phyloP scores from a whole-genome alignment of 2,329 filamentous ascomycete species.

The Claviceps monticola region DNA sequence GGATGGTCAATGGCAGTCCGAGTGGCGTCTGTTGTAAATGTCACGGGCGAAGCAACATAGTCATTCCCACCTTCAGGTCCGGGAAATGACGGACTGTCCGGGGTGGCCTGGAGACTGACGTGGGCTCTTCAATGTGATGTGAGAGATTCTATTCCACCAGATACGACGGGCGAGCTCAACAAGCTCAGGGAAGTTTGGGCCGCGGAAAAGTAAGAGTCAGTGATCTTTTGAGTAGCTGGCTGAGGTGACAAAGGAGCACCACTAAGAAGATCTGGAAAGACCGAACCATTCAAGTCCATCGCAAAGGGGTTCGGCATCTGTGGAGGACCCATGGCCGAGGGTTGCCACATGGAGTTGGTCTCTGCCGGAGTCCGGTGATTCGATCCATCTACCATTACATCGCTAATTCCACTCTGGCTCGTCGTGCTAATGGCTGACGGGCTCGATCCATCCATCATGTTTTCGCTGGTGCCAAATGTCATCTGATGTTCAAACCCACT shows the following conservation, averaged over 20 bases:
- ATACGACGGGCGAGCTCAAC: slow-evolving; percentile 58
- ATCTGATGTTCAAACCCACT: slow-evolving; percentile 69
- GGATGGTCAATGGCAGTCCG: slow-evolving; percentile 44
- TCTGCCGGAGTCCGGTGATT: slow-evolving; percentile 44
- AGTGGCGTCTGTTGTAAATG: slow-evolving; percentile 52
- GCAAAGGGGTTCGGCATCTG: slow-evolving; percentile 57
- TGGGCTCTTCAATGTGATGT: slow-evolving; percentile 51
- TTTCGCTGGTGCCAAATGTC: slow-evolving; percentile 58
- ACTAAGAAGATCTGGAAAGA: slow-evolving; percentile 65
- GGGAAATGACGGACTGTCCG: slow-evolving; percentile 55
- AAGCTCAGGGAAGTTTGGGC: slow-evolving; percentile 62
- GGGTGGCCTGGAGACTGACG: slow-evolving; percentile 48
- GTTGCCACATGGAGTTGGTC: slow-evolving; percentile 53
- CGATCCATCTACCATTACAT: slow-evolving; percentile 77
- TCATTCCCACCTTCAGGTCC: slow-evolving; percentile 47
- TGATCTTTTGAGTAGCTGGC: slow-evolving; percentile 53
- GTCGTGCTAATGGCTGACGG: slow-evolving; percentile 92
- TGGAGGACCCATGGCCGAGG: slow-evolving; percentile 54
- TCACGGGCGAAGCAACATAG: slow-evolving; percentile 42
- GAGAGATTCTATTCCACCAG: slow-evolving; percentile 41
- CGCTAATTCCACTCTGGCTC: slow-evolving; percentile 82
- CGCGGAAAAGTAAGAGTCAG: slow-evolving; percentile 66
- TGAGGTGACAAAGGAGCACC: slow-evolving; percentile 66
- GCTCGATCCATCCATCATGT: slow-evolving; percentile 81
- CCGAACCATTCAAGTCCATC: slow-evolving; percentile 58